These are phyloP conservation scores for Lumnitzera racemosa DNA, from an alignment of 345 rosid species.

Conservation along the genomic window DNA sequence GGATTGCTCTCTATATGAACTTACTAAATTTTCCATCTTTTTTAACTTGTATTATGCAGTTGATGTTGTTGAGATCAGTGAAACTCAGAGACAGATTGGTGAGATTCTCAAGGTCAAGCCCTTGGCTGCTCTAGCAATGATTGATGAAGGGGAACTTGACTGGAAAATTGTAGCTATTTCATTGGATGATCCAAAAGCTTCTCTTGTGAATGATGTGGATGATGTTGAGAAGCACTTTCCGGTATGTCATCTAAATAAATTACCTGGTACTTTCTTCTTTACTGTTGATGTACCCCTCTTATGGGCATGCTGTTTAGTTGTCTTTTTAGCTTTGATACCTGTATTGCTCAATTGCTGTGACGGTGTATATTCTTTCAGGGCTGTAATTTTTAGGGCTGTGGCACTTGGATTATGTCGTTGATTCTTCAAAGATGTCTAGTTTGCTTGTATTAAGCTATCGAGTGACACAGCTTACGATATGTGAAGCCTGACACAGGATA, in stretches of 20 bases:
- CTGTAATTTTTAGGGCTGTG: too few species aligned
- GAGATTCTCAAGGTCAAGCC: slow-evolving; percentile 82
- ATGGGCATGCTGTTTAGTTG: too few species aligned
- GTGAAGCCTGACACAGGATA: too few species aligned
- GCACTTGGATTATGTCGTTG: too few species aligned
- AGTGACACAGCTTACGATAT: too few species aligned
- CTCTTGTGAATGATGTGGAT: slow-evolving; percentile 80
- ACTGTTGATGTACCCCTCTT: too few species aligned
- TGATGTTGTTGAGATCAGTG: slow-evolving; percentile 96
- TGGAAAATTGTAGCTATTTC: slow-evolving; percentile 97
- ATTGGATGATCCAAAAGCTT: slow-evolving; percentile 88
- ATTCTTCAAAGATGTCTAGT: too few species aligned
- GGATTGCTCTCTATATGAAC: neutral
- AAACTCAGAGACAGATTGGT: slow-evolving; percentile 54
- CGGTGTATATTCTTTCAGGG: too few species aligned
- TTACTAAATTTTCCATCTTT: neutral
- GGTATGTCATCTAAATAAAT: slow-evolving; percentile 25
- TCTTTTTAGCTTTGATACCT: neutral
- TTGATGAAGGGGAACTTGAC: slow-evolving; percentile 98
- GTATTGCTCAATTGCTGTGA: neutral
- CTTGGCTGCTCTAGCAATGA: slow-evolving; percentile 85
- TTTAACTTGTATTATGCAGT: slow-evolving; percentile 28
- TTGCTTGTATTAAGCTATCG: too few species aligned
- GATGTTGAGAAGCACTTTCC: slow-evolving; percentile 94
- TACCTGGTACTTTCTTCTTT: neutral